A percentile compares a stretch with the other conserved stretches of the same genome.
Conservation (phyloP, 257 asterid species). For the Buddleja alternifolia region DNA sequence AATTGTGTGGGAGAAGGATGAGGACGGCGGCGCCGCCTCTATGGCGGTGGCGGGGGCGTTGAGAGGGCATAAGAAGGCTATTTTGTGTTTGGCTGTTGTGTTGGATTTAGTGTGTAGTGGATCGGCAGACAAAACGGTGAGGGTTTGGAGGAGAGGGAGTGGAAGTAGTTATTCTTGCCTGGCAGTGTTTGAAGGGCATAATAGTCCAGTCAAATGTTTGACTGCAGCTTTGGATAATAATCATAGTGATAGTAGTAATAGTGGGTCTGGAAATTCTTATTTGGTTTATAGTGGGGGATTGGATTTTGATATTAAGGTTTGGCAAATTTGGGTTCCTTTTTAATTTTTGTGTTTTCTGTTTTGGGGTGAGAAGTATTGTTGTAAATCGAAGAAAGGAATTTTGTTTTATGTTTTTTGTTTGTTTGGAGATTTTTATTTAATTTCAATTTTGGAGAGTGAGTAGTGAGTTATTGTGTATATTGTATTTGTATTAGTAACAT, state of each 20-base stretch:
- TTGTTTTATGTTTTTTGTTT: neutral
- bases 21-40: conserved; percentile 24
- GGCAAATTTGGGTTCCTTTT: conserved; percentile 56
- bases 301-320: conserved; percentile 71
- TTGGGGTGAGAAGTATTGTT: neutral
- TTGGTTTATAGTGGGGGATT: conserved; percentile 70
- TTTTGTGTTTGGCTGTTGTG: conserved; percentile 65
- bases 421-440: neutral
- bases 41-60: conserved; percentile 69
- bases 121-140: conserved; percentile 75
- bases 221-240: conserved; percentile 43
- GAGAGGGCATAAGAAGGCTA: conserved; percentile 72
- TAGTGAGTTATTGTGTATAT: neutral
- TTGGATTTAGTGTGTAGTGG: conserved; percentile 72
- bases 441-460: neutral
- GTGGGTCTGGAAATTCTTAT: conserved; percentile 38
- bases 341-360: neutral
- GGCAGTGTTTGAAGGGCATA: conserved; percentile 75
- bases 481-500: neutral
- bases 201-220: conserved; percentile 78
- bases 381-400: neutral
- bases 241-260: neutral
- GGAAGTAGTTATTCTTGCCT: conserved; percentile 63
- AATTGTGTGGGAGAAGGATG: conserved; percentile 66
- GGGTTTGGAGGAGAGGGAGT: conserved; percentile 73